Conservation (phyloP, 2,329 filamentous ascomycete genomes). For the Apiospora kogelbergensis region DNA sequence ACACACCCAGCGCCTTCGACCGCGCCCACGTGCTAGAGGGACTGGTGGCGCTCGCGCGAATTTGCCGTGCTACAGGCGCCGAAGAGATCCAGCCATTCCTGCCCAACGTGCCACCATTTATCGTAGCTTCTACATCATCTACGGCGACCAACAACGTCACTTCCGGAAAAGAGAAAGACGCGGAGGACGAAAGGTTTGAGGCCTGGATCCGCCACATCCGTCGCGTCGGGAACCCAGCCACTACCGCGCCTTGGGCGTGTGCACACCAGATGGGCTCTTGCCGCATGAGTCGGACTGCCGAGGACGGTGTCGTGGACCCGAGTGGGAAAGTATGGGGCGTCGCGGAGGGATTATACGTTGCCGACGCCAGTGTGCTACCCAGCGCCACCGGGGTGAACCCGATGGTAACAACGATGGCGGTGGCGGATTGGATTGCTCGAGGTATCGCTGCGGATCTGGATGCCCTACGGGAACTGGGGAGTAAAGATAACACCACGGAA, state of each 20-base stretch:
- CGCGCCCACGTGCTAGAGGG: conserved; percentile 69
- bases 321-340: conserved; percentile 63
- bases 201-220: conserved; percentile 55
- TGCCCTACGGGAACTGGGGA: not conserved
- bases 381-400: conserved; percentile 75
- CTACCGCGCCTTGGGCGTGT: conserved; percentile 55
- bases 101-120: conserved; percentile 41
- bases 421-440: conserved; percentile 59
- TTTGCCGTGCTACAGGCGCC: conserved; percentile 74
- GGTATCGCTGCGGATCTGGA: conserved; percentile 47
- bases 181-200: conserved; percentile 58
- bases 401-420: conserved; percentile 74
- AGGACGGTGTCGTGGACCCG: conserved; percentile 56
- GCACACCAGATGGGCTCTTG: conserved; percentile 79
- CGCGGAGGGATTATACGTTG: conserved; percentile 60
- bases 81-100: conserved; percentile 68
- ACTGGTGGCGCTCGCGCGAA: conserved; percentile 67
- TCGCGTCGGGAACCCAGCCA: conserved; percentile 46
- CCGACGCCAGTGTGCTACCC: conserved; percentile 72
- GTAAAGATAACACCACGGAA: not conserved
- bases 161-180: conserved; percentile 17
- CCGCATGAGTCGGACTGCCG: conserved; percentile 59
- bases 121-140: not conserved
- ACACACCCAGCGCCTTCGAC: conserved; percentile 70
- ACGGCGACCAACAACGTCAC: not conserved